Evolutionary conservation across 192 early-diverging fungal species (phyloP).

Genomic region (Podila horticola): DNA sequence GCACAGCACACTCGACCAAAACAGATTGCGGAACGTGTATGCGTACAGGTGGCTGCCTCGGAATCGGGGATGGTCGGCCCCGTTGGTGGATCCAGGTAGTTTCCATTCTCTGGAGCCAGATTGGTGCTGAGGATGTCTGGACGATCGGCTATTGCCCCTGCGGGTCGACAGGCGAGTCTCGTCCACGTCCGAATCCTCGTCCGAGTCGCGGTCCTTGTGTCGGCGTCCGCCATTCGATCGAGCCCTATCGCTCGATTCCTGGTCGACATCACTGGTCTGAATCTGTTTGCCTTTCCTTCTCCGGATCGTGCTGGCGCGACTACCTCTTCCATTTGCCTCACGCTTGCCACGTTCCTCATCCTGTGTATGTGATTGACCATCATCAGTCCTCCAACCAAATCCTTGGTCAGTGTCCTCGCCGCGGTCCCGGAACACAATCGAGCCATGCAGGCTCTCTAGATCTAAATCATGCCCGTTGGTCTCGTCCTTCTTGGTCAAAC

Average conservation of each 20-base stretch:
- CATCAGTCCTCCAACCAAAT: neutral
- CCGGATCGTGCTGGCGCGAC: constrained; percentile 3
- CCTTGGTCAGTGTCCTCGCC: neutral
- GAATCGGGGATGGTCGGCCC: constrained; percentile 48
- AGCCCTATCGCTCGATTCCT: neutral
- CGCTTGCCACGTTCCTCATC: neutral
- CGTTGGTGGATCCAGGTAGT: constrained; percentile 34
- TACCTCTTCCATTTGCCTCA: neutral
- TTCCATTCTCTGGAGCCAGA: neutral
- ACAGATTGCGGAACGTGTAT: constrained; percentile 36
- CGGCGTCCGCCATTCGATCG: neutral
- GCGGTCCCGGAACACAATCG: constrained; percentile 37
- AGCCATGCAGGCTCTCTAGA: constrained; percentile 44
- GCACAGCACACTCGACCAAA: constrained; percentile 32
- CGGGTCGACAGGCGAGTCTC: neutral
- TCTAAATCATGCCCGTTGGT: constrained; percentile 34
- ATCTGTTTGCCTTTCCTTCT: constrained; percentile 5
- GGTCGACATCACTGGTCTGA: too few relatives aligned
- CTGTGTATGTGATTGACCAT: neutral
- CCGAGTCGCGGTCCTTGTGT: neutral
- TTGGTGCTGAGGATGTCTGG: neutral
- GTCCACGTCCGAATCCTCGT: neutral
- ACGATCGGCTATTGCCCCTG: constrained; percentile 16
- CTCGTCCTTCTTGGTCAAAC: neutral
- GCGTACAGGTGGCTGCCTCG: constrained; percentile 32